phyloP scores from a whole-genome alignment of 2,329 filamentous ascomycete genomes.

The Colletotrichum australisinense region DNA sequence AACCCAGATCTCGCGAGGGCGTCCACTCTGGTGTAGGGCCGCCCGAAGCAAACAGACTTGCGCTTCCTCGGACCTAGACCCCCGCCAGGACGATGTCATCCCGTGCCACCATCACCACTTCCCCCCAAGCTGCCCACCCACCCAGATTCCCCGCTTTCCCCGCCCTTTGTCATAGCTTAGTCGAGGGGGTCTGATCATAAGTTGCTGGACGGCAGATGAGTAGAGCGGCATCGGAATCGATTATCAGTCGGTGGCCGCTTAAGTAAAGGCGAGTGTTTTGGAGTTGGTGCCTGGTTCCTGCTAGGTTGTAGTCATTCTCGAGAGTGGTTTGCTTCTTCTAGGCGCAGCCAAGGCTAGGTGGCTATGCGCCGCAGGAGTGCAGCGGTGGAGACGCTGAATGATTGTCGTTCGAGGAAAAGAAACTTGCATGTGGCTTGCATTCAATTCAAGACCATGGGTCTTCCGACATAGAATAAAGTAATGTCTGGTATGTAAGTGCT shows the following conservation, averaged over 20 bases:
- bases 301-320: background rate
- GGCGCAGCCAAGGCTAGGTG: background rate
- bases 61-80: background rate
- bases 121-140: slow-evolving; percentile 2
- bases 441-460: too few species aligned
- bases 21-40: background rate
- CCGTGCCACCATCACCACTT: slow-evolving; percentile 20
- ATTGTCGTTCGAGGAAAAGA: background rate
- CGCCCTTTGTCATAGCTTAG: slow-evolving; percentile 49
- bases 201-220: background rate
- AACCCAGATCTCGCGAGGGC: background rate
- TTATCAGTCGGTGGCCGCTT: background rate
- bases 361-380: slow-evolving; percentile 5
- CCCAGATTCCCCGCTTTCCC: slow-evolving; percentile 39
- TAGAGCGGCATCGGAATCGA: background rate
- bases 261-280: background rate
- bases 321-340: background rate
- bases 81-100: slow-evolving; percentile 26
- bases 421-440: background rate
- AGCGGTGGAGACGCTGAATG: background rate
- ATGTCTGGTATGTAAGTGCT: background rate
- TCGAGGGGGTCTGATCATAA: slow-evolving; percentile 19
- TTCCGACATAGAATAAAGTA: background rate
- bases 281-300: background rate
- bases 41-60: background rate